These are phyloP conservation scores for Ceriops zippeliana DNA, from an alignment of 345 rosid species.

Conservation along the genomic window DNA sequence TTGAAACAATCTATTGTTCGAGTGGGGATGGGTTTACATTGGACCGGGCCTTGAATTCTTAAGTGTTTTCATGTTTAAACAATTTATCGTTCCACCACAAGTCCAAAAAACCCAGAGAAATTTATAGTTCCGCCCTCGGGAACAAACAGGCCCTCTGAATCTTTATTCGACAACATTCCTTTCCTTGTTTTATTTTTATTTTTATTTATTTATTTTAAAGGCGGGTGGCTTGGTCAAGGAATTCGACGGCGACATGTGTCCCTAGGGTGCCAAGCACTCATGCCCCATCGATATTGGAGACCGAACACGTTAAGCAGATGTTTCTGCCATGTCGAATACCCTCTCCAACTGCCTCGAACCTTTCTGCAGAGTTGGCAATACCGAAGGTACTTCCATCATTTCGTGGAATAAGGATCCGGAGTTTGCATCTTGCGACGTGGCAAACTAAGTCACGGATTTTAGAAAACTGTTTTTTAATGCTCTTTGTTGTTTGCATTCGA, in stretches of 20 bases:
- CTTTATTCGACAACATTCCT: too few species aligned
- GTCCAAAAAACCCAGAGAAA: too few species aligned
- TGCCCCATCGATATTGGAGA: conserved; percentile 5
- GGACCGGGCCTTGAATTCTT: too few species aligned
- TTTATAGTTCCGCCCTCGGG: too few species aligned
- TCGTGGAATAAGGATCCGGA: background rate
- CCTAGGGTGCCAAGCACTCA: background rate
- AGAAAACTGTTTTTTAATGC: background rate
- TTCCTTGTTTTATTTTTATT: too few species aligned
- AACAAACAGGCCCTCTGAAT: too few species aligned
- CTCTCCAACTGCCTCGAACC: conserved; percentile 13
- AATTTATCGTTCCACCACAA: too few species aligned
- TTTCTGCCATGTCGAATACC: conserved; percentile 1
- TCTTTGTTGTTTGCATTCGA: background rate
- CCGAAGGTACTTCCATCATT: conserved; percentile 3
- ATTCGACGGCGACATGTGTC: background rate
- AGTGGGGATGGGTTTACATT: too few species aligned
- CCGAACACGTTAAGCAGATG: conserved; percentile 11
- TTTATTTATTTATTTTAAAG: too few species aligned
- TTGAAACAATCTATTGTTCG: too few species aligned
- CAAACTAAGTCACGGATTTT: background rate
- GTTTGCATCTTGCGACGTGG: background rate
- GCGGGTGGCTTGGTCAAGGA: too few species aligned
- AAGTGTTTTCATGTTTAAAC: too few species aligned
- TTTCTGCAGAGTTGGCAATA: conserved; percentile 18